phyloP scores from a whole-genome alignment of 1,139 yeast species.

The Sugiyamaella castrensis region DNA sequence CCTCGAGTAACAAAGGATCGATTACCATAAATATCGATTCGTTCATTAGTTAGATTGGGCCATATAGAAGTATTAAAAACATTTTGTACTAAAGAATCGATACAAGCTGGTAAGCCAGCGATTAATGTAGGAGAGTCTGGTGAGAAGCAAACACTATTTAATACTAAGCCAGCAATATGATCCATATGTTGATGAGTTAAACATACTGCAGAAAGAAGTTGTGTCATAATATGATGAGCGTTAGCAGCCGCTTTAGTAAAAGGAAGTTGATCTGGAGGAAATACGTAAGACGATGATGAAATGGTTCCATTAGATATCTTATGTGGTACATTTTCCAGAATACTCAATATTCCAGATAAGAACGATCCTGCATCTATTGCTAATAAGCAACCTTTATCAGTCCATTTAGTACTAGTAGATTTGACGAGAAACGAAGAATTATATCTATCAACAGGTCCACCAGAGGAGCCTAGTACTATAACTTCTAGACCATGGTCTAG shows the following conservation, averaged over 20 bases:
- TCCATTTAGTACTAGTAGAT: constrained; percentile 46
- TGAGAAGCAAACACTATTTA: constrained; percentile 65
- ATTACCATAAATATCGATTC: constrained; percentile 27
- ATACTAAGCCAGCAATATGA: constrained; percentile 65
- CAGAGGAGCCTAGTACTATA: constrained; percentile 16
- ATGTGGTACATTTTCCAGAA: constrained; percentile 37
- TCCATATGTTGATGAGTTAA: constrained; percentile 86
- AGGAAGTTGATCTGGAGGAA: constrained; percentile 24
- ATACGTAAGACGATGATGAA: constrained; percentile 16
- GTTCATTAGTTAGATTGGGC: constrained; percentile 63
- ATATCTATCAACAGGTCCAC: constrained; percentile 32
- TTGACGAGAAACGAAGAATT: constrained; percentile 55
- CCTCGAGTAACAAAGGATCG: neutral
- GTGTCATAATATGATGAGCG: constrained; percentile 39
- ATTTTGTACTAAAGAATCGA: constrained; percentile 50
- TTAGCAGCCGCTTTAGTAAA: constrained; percentile 28
- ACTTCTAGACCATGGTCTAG: constrained; percentile 1
- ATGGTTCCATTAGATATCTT: constrained; percentile 10
- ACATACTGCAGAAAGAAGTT: constrained; percentile 44
- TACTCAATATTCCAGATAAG: constrained; percentile 52
- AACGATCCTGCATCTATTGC: constrained; percentile 84
- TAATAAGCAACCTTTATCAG: constrained; percentile 39
- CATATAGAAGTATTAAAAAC: constrained; percentile 74
- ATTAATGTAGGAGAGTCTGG: constrained; percentile 42
- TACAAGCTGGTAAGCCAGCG: constrained; percentile 54